These are phyloP conservation scores for Diaporthe amygdali DNA, from an alignment of 2,329 filamentous ascomycete genomes.

Conservation along the genomic window DNA sequence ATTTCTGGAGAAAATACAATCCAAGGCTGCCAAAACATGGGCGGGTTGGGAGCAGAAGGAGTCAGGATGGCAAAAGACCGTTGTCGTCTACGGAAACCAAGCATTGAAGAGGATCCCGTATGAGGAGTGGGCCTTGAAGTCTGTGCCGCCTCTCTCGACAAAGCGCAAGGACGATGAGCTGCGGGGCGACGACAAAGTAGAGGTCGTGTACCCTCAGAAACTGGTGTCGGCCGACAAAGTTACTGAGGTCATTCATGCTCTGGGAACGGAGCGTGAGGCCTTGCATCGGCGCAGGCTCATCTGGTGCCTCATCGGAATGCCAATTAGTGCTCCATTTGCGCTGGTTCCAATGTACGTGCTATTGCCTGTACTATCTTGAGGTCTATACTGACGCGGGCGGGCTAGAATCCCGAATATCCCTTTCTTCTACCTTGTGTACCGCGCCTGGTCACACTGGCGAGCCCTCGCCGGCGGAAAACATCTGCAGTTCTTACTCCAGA, in stretches of 20 bases:
- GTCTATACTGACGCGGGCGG: conserved; percentile 23
- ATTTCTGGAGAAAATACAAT: conserved; percentile 71
- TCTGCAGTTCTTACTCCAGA: conserved; percentile 78
- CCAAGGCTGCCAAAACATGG: conserved; percentile 79
- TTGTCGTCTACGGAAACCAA: conserved; percentile 86
- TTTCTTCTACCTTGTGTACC: conserved; percentile 94
- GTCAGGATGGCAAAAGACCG: conserved; percentile 83
- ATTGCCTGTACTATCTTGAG: not conserved
- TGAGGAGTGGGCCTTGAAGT: conserved; percentile 98
- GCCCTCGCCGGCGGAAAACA: conserved; percentile 86
- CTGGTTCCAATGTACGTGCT: conserved; percentile 80
- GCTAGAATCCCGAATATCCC: conserved; percentile 86
- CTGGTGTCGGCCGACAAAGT: conserved; percentile 71
- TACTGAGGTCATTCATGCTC: conserved; percentile 65
- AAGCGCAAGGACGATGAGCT: conserved; percentile 68
- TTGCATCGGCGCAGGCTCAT: conserved; percentile 79
- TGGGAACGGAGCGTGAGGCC: conserved; percentile 81
- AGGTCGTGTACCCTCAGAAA: conserved; percentile 77
- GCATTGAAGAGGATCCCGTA: conserved; percentile 88
- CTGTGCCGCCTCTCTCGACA: conserved; percentile 80
- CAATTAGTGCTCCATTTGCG: conserved; percentile 81
- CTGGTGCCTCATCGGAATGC: conserved; percentile 83
- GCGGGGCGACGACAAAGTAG: conserved; percentile 66
- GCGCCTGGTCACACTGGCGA: conserved; percentile 90
- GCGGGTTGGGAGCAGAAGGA: conserved; percentile 85